Evolutionary conservation across 306 rosid genomes (phyloP), one percentile per base, ranked within the genome.

Genomic region (Calophaca sinica): DNA sequence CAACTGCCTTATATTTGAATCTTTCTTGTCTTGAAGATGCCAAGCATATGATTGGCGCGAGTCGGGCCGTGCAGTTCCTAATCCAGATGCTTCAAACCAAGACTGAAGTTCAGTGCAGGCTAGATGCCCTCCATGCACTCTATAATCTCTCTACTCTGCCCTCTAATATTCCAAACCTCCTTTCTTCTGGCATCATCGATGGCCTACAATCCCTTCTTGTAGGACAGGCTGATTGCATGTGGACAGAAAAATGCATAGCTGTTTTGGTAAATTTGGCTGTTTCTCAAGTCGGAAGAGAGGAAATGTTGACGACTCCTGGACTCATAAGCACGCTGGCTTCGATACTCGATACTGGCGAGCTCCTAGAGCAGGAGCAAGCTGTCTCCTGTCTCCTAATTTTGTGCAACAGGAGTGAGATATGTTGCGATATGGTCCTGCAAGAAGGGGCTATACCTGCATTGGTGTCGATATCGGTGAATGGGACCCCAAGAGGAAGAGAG

Each of bases 381-480:
- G 88, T 88, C 31, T 85, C 87, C 4, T 96, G 98, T 75, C 93
- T 96, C 35, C 80, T 90, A 52, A 81, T 90, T 82, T 77, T 92
- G 84, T 96, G 99, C 14, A 87, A 84, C 12, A 84, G 88, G 59
- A 87, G 86, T 68, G 98, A 92, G 68, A 80, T 67, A 74, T 96
- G 99, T 80, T 60, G 96, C 69, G 92, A 87, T 55, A 86, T 89
- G 96, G 93, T 96, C 62, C 80, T 96, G 45, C 96, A 92, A 74
- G 99, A 96, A 86, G 99, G 99, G 32, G 98, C 91, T 51, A 96
- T 96, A 68, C 99, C 99, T 26, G 88, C 92, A 59, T 76, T 96
- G 87, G 97, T 96, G 61, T 92, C 98, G 3, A 82, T 96, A 67
- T 87, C 99, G 0, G 97, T 92, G 61, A 96, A 96, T 61, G 99